Evolutionary conservation across 179 eudicot genomes (phyloP).

Genomic region (Spinacia oleracea): DNA sequence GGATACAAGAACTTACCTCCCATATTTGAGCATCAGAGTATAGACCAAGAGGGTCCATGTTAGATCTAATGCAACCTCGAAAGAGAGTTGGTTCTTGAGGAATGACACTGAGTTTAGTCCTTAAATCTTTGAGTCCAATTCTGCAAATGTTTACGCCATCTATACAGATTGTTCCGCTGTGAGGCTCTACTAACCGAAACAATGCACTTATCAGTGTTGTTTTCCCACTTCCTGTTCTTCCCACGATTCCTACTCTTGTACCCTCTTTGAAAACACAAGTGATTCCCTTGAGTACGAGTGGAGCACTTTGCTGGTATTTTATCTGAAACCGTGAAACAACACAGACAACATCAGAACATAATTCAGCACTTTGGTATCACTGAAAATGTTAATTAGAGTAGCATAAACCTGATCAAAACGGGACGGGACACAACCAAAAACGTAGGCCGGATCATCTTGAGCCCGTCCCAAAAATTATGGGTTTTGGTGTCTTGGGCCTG

Average conservation of each 20-base stretch:
- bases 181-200: constrained; percentile 69
- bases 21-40: constrained; percentile 67
- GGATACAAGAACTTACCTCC: constrained; percentile 40
- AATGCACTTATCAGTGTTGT: constrained; percentile 66
- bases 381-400: too few species aligned
- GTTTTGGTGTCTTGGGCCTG: too few species aligned
- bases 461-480: too few species aligned
- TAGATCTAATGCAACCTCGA: constrained; percentile 61
- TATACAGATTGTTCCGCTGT: constrained; percentile 48
- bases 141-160: constrained; percentile 61
- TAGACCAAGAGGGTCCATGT: constrained; percentile 63
- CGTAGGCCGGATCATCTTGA: too few species aligned
- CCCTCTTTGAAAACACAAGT: constrained; percentile 59
- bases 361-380: not conserved
- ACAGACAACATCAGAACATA: not conserved
- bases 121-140: constrained; percentile 61
- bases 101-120: constrained; percentile 61
- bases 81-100: constrained; percentile 84
- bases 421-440: too few species aligned
- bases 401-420: too few species aligned
- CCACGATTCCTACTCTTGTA: constrained; percentile 61
- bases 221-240: constrained; percentile 70
- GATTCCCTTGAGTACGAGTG: constrained; percentile 73
- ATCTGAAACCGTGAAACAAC: constrained; percentile 37
- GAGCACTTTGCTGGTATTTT: constrained; percentile 69